These are phyloP conservation scores for Tetrapisispora phaffii DNA, from an alignment of 805 yeast genomes.

Conservation along the genomic window DNA sequence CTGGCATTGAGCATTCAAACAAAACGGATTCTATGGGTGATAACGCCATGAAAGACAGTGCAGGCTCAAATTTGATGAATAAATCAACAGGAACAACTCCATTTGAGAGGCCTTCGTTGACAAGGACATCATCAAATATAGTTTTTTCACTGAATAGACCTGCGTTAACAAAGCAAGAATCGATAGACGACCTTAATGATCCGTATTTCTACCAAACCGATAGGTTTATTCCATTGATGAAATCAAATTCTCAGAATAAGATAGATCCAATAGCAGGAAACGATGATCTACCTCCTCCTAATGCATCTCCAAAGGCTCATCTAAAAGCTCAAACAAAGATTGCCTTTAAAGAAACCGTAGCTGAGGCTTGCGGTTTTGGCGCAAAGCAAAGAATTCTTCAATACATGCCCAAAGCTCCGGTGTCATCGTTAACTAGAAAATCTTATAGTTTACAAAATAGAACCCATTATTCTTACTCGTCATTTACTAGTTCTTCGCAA, in stretches of 20 bases:
- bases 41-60: background rate
- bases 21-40: background rate
- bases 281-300: conserved; percentile 39
- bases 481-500: conserved; percentile 30
- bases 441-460: conserved; percentile 24
- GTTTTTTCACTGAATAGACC: conserved; percentile 1
- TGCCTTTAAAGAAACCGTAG: conserved; percentile 69
- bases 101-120: background rate
- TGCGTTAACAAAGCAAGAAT: background rate
- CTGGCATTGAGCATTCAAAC: background rate
- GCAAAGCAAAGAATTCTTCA: conserved; percentile 74
- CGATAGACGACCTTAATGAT: conserved; percentile 14
- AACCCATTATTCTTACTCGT: conserved; percentile 25
- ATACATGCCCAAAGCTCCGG: conserved; percentile 82
- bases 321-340: conserved; percentile 35
- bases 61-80: background rate
- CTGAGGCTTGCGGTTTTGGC: conserved; percentile 87
- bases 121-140: conserved; percentile 1
- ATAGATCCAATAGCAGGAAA: conserved; percentile 17
- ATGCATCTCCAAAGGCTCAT: conserved; percentile 38
- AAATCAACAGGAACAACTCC: no score
- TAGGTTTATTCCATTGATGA: conserved; percentile 53
- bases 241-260: conserved; percentile 33
- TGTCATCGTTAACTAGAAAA: conserved; percentile 23
- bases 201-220: conserved; percentile 34